These are phyloP conservation scores for Coelastrella sp. DNA, from an alignment of 139 green algal genomes.

Conservation along the genomic window DNA sequence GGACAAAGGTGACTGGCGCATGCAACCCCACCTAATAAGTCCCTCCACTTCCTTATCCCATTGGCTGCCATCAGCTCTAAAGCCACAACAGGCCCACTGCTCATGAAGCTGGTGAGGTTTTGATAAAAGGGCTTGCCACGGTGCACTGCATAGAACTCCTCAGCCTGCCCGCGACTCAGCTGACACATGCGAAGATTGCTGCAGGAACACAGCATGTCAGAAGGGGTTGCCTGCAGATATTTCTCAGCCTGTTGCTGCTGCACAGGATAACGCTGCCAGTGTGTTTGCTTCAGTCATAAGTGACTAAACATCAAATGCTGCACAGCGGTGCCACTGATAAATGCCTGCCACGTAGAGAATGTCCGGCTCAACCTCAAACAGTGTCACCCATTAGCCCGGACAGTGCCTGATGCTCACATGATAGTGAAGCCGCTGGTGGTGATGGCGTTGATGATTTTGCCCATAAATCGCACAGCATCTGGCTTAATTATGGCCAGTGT, in stretches of 20 bases:
- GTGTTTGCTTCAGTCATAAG: no score
- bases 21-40: conserved; percentile 57
- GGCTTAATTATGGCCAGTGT: conserved; percentile 89
- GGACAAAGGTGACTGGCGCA: not conserved
- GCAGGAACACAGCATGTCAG: conserved; percentile 19
- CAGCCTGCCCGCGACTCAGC: conserved; percentile 69
- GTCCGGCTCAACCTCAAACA: not conserved
- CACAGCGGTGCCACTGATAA: no score
- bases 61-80: conserved; percentile 79
- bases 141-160: conserved; percentile 84
- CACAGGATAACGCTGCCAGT: no score
- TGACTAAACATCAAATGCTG: no score
- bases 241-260: no score
- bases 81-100: conserved; percentile 75
- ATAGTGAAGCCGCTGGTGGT: conserved; percentile 71
- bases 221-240: not conserved
- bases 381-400: not conserved
- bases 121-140: conserved; percentile 78
- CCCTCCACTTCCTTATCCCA: conserved; percentile 73
- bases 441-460: conserved; percentile 82
- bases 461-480: conserved; percentile 77
- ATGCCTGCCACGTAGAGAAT: no score
- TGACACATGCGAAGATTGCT: conserved; percentile 75
- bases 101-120: conserved; percentile 80
- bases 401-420: conserved; percentile 16